Conservation (phyloP, 768 basidiomycete species). For the Suillus sp. region DNA sequence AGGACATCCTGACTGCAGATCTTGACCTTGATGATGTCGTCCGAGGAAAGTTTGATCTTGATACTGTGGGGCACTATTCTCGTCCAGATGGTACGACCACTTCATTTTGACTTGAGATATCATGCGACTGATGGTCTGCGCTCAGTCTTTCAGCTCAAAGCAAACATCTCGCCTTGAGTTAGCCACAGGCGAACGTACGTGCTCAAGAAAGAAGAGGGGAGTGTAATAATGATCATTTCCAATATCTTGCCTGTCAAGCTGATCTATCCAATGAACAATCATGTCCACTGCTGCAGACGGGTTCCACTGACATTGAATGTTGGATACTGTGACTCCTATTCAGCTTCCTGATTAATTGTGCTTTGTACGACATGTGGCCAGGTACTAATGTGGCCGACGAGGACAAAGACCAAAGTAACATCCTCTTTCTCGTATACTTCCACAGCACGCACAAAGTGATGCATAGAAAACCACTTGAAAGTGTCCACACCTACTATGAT, state of each 20-base stretch:
- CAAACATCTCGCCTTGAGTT: conserved; percentile 7
- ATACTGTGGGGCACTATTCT: conserved; percentile 63
- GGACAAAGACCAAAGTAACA: conserved; percentile 18
- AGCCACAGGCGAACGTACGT: background rate
- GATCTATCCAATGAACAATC: background rate
- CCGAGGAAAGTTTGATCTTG: conserved; percentile 63
- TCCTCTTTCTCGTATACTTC: conserved; percentile 22
- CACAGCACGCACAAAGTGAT: conserved; percentile 14
- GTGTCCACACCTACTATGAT: conserved; percentile 19
- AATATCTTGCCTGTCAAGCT: background rate
- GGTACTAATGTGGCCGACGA: conserved; percentile 1
- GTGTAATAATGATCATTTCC: background rate
- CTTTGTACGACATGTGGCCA: conserved; percentile 7
- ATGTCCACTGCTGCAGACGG: background rate
- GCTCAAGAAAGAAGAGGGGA: background rate
- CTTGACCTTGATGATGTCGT: conserved; percentile 59
- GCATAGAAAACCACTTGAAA: conserved; percentile 17
- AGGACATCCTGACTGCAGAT: conserved; percentile 58
- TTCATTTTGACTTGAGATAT: background rate
- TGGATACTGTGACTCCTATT: background rate
- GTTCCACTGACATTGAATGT: background rate
- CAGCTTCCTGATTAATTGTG: conserved; percentile 1
- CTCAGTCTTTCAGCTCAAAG: conserved; percentile 32
- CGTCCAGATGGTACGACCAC: conserved; percentile 51
- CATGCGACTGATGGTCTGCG: conserved; percentile 12